Percentiles rank a stretch among this genome's conserved stretches.
phyloP scores from a whole-genome alignment of 495 filamentous ascomycete species.

The Amorphotheca resinae region DNA sequence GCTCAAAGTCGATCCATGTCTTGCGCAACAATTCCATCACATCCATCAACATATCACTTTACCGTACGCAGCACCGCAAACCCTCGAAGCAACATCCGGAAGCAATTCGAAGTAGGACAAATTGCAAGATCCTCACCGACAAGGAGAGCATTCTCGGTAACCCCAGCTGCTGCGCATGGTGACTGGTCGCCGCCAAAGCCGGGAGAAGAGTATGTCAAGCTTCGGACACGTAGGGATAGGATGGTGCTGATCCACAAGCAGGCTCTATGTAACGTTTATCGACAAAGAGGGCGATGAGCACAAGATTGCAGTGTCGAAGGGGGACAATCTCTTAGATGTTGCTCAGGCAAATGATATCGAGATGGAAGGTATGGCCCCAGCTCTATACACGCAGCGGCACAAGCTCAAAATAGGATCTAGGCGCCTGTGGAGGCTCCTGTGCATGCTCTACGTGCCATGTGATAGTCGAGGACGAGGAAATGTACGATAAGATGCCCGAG shows the following conservation, averaged over 20 bases:
- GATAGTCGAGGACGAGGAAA: constrained; percentile 69
- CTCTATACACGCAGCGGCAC: too few relatives aligned
- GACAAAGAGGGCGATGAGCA: constrained; percentile 77
- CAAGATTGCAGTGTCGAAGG: constrained; percentile 66
- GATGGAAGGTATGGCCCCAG: constrained; percentile 64
- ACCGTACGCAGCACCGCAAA: background rate
- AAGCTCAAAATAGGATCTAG: constrained; percentile 24
- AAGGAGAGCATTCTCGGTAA: constrained; percentile 45
- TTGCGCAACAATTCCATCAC: background rate
- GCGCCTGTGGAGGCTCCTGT: constrained; percentile 89
- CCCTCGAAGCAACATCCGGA: background rate
- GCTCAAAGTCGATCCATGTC: background rate
- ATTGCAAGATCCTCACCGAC: background rate
- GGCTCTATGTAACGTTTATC: constrained; percentile 81
- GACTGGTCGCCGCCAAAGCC: constrained; percentile 75
- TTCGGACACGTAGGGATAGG: background rate
- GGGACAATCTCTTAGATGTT: constrained; percentile 88
- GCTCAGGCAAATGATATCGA: constrained; percentile 90
- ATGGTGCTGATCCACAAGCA: constrained; percentile 25
- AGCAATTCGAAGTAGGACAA: background rate
- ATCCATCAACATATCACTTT: background rate
- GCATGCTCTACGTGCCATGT: constrained; percentile 97
- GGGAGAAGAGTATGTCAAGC: constrained; percentile 71
- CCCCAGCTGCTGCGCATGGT: constrained; percentile 50
- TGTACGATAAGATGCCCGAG: constrained; percentile 87